phyloP scores from a whole-genome alignment of 1,284 basidiomycete genomes.

The Tilletiaria anomala region DNA sequence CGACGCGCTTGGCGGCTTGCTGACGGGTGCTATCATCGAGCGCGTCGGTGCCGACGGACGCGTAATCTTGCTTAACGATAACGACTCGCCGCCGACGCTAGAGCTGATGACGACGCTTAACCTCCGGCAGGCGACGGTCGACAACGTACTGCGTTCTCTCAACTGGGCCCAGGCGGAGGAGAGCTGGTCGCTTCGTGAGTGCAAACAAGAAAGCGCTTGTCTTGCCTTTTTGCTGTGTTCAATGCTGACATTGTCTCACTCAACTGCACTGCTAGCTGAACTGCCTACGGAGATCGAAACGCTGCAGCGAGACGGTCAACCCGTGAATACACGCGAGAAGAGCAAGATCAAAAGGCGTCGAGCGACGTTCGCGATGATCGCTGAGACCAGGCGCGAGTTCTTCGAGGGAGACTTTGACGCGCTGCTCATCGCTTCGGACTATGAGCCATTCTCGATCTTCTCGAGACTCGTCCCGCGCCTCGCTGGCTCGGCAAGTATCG shows the following conservation, averaged over 20 bases:
- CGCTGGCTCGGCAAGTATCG: slow-evolving; percentile 68
- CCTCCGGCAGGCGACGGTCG: slow-evolving; percentile 43
- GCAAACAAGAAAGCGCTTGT: too few relatives aligned
- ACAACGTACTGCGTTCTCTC: slow-evolving; percentile 52
- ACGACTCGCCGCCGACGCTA: slow-evolving; percentile 83
- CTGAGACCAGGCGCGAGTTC: slow-evolving; percentile 25
- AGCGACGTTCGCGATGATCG: slow-evolving; percentile 49
- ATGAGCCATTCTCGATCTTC: slow-evolving; percentile 71
- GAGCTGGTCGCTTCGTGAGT: slow-evolving; percentile 53
- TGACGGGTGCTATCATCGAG: slow-evolving; percentile 74
- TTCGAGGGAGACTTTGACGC: slow-evolving; percentile 54
- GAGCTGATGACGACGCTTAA: slow-evolving; percentile 71
- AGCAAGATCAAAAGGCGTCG: slow-evolving; percentile 58
- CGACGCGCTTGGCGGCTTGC: slow-evolving; percentile 70
- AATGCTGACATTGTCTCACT: not conserved
- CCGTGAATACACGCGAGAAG: slow-evolving; percentile 54
- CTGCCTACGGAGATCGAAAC: not conserved
- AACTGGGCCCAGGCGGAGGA: slow-evolving; percentile 56
- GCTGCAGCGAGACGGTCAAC: too few relatives aligned
- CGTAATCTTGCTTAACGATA: slow-evolving; percentile 71
- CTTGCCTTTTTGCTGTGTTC: not conserved
- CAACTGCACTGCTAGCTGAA: not conserved
- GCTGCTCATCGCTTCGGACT: slow-evolving; percentile 65
- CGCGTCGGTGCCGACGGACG: slow-evolving; percentile 54
- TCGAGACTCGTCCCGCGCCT: slow-evolving; percentile 61